Evolutionary conservation across 371 early-diverging fungal genomes (phyloP).

Genomic region (Apophysomyces trapeziformis): DNA sequence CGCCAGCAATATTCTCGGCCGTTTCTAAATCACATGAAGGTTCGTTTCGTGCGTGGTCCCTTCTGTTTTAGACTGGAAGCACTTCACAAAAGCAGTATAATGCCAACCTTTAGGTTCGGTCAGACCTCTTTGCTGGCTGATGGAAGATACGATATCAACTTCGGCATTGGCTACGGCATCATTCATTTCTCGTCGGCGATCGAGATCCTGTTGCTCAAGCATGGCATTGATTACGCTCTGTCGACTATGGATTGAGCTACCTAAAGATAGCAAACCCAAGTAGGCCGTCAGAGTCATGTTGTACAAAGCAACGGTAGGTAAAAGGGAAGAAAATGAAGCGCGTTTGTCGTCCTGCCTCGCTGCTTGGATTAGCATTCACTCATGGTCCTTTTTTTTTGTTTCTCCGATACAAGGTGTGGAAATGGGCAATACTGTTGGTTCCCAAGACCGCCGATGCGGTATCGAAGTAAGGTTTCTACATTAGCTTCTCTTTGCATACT

Average conservation of each 20-base stretch:
- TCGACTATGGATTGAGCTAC: constrained; percentile 33
- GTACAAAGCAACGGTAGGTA: background rate
- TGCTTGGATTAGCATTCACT: too few species aligned
- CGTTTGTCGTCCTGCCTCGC: too few species aligned
- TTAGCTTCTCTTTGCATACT: too few species aligned
- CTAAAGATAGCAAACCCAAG: constrained; percentile 37
- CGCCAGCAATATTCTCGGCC: constrained; percentile 54
- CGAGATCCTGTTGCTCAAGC: constrained; percentile 25
- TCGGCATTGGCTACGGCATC: constrained; percentile 32
- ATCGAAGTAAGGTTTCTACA: too few species aligned
- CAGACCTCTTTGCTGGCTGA: constrained; percentile 35
- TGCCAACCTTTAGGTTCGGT: constrained; percentile 39
- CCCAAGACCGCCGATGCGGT: too few species aligned
- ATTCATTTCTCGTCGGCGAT: constrained; percentile 21
- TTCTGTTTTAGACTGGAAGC: background rate
- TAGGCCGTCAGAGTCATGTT: constrained; percentile 47
- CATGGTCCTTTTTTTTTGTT: too few species aligned
- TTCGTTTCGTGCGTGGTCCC: background rate
- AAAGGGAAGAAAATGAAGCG: too few species aligned
- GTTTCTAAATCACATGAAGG: constrained; percentile 35
- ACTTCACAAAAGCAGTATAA: background rate
- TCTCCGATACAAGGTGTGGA: too few species aligned
- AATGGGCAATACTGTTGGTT: too few species aligned
- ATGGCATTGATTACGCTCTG: constrained; percentile 21
- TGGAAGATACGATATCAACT: constrained; percentile 32